These are phyloP conservation scores for Trichosporon sp. DNA, from an alignment of 1,284 basidiomycete species.

Conservation along the genomic window DNA sequence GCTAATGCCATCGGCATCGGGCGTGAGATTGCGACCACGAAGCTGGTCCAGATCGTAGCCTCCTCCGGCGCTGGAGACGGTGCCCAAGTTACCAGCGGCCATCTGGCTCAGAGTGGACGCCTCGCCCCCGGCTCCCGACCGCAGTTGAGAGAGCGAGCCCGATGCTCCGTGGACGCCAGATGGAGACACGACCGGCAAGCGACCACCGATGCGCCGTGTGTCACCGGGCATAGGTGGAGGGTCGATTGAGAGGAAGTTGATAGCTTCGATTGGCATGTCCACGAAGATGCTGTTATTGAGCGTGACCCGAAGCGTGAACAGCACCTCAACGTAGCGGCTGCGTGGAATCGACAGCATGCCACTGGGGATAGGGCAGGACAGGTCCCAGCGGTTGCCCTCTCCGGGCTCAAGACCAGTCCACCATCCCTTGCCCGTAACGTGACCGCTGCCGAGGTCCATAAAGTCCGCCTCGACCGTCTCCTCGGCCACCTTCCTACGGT, in stretches of 20 bases:
- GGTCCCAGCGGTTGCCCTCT: constrained; percentile 56
- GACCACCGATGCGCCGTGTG: constrained; percentile 5
- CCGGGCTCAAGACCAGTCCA: constrained; percentile 72
- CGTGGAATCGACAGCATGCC: constrained; percentile 71
- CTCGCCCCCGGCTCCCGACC: neutral
- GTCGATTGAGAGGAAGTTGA: constrained; percentile 48
- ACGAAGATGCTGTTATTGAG: constrained; percentile 59
- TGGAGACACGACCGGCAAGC: neutral
- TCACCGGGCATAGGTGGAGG: constrained; percentile 44
- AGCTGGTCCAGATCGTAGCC: neutral
- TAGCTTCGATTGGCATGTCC: constrained; percentile 43
- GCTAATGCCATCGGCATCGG: neutral
- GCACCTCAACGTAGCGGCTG: constrained; percentile 70
- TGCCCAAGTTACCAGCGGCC: neutral
- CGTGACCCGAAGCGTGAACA: constrained; percentile 67
- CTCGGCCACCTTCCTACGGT: constrained; percentile 55
- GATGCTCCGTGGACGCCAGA: neutral
- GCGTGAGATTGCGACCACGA: neutral
- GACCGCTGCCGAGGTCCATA: constrained; percentile 56
- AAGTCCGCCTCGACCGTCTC: constrained; percentile 58
- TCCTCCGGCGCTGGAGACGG: neutral
- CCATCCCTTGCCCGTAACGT: constrained; percentile 76
- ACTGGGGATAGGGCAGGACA: constrained; percentile 60
- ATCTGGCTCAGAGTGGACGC: neutral
- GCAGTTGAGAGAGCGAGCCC: neutral